Percentiles rank a stretch among this genome's conserved stretches.
Evolutionary conservation across 2,329 filamentous ascomycete species (phyloP).

Genomic region (Fusarium lateritium): DNA sequence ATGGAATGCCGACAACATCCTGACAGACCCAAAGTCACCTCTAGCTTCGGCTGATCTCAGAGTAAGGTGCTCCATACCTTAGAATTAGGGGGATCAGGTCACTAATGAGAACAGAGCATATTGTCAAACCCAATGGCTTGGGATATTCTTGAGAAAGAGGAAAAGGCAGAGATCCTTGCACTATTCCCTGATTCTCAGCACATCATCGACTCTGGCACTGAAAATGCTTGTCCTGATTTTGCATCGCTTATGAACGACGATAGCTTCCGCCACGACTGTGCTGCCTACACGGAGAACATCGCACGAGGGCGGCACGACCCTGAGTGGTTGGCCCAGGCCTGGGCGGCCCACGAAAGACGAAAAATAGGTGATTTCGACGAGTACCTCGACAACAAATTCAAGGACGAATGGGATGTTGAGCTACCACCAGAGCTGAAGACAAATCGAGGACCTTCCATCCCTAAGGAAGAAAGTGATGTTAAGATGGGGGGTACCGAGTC

Average conservation of each 20-base stretch:
- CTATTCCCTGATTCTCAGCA: constrained; percentile 58
- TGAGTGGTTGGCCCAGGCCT: constrained; percentile 68
- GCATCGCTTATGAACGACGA: constrained; percentile 62
- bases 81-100: background rate
- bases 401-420: constrained; percentile 63
- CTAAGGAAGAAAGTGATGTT: constrained; percentile 18
- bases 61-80: constrained; percentile 39
- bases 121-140: constrained; percentile 58
- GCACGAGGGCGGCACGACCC: constrained; percentile 65
- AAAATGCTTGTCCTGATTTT: constrained; percentile 59
- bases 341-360: constrained; percentile 65
- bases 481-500: constrained; percentile 30
- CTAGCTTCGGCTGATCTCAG: constrained; percentile 57
- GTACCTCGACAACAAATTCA: constrained; percentile 61
- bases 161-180: constrained; percentile 55
- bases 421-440: constrained; percentile 55
- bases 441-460: constrained; percentile 1
- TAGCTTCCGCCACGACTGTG: constrained; percentile 63
- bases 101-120: constrained; percentile 50
- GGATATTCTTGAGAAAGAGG: constrained; percentile 54
- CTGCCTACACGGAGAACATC: constrained; percentile 63
- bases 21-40: constrained; percentile 57
- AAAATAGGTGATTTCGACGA: constrained; percentile 66
- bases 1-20: constrained; percentile 56
- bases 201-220: constrained; percentile 55